phyloP scores from a whole-genome alignment of 73 alveolate genomes.

The Paramecium sexaurelia region DNA sequence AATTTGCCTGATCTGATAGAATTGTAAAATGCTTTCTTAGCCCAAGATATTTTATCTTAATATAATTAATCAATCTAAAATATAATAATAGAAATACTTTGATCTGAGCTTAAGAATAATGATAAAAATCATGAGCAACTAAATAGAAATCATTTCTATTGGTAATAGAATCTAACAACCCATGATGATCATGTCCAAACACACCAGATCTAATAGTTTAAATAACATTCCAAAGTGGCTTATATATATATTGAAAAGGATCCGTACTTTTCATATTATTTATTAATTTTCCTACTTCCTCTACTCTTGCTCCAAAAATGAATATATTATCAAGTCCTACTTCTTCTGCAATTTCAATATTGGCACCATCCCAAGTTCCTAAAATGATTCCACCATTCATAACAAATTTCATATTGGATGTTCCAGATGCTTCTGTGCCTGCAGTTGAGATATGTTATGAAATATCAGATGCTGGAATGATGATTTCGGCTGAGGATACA shows the following conservation, averaged over 20 bases:
- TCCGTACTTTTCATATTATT: slow-evolving; percentile 68
- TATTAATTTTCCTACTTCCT: slow-evolving; percentile 80
- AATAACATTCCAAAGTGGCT: slow-evolving; percentile 80
- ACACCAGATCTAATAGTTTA: slow-evolving; percentile 80
- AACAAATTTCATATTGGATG: slow-evolving; percentile 91
- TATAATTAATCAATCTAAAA: slow-evolving; percentile 66
- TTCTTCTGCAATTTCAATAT: slow-evolving; percentile 95
- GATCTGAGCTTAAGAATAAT: slow-evolving; percentile 78
- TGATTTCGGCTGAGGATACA: slow-evolving; percentile 88
- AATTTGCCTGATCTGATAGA: slow-evolving; percentile 73
- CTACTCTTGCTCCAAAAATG: slow-evolving; percentile 91
- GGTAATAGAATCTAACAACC: slow-evolving; percentile 71
- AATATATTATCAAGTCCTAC: slow-evolving; percentile 94
- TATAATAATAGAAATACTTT: slow-evolving; percentile 32
- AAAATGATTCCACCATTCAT: slow-evolving; percentile 92
- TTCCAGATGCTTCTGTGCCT: slow-evolving; percentile 96
- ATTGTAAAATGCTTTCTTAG: slow-evolving; percentile 72
- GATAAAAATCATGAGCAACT: slow-evolving; percentile 81
- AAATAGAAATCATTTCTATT: slow-evolving; percentile 79
- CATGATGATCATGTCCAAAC: slow-evolving; percentile 86
- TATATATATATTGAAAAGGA: slow-evolving; percentile 71
- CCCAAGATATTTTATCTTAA: slow-evolving; percentile 71
- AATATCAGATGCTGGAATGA: slow-evolving; percentile 95
- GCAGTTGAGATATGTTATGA: slow-evolving; percentile 93
- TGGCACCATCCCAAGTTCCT: slow-evolving; percentile 97